Percentiles rank a stretch among this genome's conserved stretches.
phyloP scores from a whole-genome alignment of 441 rosid genomes.

The Gossypium davidsonii region DNA sequence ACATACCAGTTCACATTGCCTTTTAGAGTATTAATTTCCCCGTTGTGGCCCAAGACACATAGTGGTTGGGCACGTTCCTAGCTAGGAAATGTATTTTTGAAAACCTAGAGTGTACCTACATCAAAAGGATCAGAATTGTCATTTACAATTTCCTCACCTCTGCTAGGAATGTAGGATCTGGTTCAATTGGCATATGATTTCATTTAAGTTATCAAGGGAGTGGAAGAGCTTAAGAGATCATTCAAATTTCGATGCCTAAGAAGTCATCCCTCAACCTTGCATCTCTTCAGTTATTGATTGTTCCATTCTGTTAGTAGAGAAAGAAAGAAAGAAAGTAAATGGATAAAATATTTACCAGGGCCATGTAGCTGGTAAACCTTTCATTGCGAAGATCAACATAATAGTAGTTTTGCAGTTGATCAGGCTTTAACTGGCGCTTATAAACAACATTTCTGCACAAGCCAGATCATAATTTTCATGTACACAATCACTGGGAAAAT shows the following conservation, averaged over 20 bases:
- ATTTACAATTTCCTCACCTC: slow-evolving; percentile 21
- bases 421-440: slow-evolving; percentile 94
- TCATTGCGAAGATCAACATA: slow-evolving; percentile 97
- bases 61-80: slow-evolving; percentile 99
- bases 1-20: slow-evolving; percentile 99
- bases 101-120: slow-evolving; percentile 90
- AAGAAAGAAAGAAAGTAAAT: slow-evolving; percentile 59
- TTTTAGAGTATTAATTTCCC: slow-evolving; percentile 97
- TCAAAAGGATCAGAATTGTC: slow-evolving; percentile 24
- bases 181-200: slow-evolving; percentile 58
- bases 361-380: slow-evolving; percentile 99
- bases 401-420: slow-evolving; percentile 80
- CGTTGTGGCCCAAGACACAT: slow-evolving; percentile 97
- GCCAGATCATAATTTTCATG: background rate
- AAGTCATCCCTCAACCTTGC: slow-evolving; percentile 99
- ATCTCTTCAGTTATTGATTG: slow-evolving; percentile 72
- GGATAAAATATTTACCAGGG: slow-evolving; percentile 95
- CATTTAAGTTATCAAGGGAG: slow-evolving; percentile 79
- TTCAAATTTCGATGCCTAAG: slow-evolving; percentile 99
- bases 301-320: slow-evolving; percentile 99
- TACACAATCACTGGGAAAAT: background rate
- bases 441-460: slow-evolving; percentile 81
- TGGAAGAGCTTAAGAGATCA: slow-evolving; percentile 99
- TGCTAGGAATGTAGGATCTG: slow-evolving; percentile 21
- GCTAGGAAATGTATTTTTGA: slow-evolving; percentile 97